Conservation (phyloP, 2,329 filamentous ascomycete species). For the Fusarium praegraminearum region DNA sequence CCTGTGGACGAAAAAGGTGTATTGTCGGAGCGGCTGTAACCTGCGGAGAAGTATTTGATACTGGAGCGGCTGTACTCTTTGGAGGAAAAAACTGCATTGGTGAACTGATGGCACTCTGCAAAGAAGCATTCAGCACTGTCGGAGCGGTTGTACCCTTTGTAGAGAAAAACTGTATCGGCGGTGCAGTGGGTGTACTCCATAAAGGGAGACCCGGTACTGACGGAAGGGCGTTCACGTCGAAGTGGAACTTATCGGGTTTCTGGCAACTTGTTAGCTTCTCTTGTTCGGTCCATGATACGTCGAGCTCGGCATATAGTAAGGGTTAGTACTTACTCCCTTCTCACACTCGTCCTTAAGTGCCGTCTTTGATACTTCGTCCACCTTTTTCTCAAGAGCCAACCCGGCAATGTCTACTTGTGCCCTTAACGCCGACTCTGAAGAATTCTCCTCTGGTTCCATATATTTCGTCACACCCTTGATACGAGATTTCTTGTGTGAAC, state of each 20-base stretch:
- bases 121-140: too few relatives aligned
- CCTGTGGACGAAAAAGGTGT: too few relatives aligned
- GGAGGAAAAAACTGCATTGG: too few relatives aligned
- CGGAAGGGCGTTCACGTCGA: not conserved
- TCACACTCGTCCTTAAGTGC: accelerated
- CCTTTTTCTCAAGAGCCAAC: not conserved
- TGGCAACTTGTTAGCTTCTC: not conserved
- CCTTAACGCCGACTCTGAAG: not conserved
- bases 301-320: not conserved
- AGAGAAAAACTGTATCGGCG: too few relatives aligned
- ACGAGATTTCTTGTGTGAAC: accelerated
- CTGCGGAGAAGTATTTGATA: too few relatives aligned
- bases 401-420: not conserved
- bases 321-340: not conserved
- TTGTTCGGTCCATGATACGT: not conserved
- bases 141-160: too few relatives aligned
- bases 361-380: not conserved
- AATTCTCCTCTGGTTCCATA: accelerated
- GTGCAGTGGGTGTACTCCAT: too few relatives aligned
- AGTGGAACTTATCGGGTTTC: not conserved
- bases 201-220: too few relatives aligned
- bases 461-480: not conserved
- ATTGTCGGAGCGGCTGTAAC: too few relatives aligned
- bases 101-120: too few relatives aligned
- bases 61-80: too few relatives aligned